A percentile compares a stretch with the other conserved stretches of the same genome.
Conservation (phyloP, 2,329 filamentous ascomycete genomes). For the Paraconiothyrium sp. region DNA sequence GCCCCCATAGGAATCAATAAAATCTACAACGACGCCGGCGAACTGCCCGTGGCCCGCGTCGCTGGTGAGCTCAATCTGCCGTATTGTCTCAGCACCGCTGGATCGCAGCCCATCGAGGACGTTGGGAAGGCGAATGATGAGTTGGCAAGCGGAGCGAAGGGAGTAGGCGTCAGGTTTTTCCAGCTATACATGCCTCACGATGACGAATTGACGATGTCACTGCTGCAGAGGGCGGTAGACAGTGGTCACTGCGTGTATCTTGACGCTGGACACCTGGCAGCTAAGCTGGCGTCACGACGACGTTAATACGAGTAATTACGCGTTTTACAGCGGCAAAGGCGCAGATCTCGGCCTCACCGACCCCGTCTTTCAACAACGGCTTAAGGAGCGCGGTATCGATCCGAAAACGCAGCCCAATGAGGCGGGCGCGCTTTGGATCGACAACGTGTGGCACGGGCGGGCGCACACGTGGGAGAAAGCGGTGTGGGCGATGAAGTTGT, state of each 20-base stretch:
- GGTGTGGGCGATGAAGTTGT: slow-evolving; percentile 54
- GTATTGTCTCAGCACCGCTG: slow-evolving; percentile 69
- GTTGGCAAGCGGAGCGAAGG: slow-evolving; percentile 23
- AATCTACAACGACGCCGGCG: slow-evolving; percentile 68
- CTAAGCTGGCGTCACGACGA: slow-evolving; percentile 70
- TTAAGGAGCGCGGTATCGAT: slow-evolving; percentile 64
- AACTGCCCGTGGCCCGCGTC: slow-evolving; percentile 68
- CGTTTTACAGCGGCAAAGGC: slow-evolving; percentile 69
- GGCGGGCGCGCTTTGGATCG: slow-evolving; percentile 70
- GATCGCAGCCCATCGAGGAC: slow-evolving; percentile 65
- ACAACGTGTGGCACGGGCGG: slow-evolving; percentile 71
- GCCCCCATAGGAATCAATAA: slow-evolving; percentile 72
- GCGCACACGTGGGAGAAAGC: slow-evolving; percentile 72
- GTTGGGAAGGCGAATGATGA: slow-evolving; percentile 65
- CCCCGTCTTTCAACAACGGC: slow-evolving; percentile 65
- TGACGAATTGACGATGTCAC: slow-evolving; percentile 65
- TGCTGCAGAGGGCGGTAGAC: slow-evolving; percentile 65
- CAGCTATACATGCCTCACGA: slow-evolving; percentile 73
- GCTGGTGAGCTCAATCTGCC: slow-evolving; percentile 68
- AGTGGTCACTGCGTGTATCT: slow-evolving; percentile 65
- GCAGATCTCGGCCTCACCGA: slow-evolving; percentile 68
- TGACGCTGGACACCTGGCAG: slow-evolving; percentile 72
- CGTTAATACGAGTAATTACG: slow-evolving; percentile 66
- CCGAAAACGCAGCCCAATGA: slow-evolving; percentile 61
- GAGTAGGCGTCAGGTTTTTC: slow-evolving; percentile 61